Percentiles rank a stretch among this genome's conserved stretches.
These are phyloP conservation scores for Blastocystis sp. DNA, from an alignment of 352 stramenopile species.

Conservation along the genomic window DNA sequence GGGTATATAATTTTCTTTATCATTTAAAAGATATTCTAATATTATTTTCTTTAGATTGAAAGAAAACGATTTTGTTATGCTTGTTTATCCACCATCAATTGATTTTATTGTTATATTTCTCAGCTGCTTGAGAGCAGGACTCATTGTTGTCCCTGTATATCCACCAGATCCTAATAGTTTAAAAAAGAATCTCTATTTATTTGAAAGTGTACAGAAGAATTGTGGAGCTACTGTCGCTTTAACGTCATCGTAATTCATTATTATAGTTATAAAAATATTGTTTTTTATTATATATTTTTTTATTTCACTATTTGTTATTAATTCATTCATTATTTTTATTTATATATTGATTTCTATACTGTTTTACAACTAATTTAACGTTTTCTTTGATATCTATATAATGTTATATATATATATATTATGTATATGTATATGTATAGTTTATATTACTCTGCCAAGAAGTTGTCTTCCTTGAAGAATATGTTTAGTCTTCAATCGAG, in stretches of 20 bases:
- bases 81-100: conserved; percentile 85
- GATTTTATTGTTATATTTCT: conserved; percentile 92
- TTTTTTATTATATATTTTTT: too few species aligned
- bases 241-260: conserved; percentile 49
- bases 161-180: conserved; percentile 71
- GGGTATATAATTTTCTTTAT: neutral
- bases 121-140: conserved; percentile 68
- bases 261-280: too few species aligned
- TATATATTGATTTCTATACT: too few species aligned
- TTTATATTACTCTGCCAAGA: conserved; percentile 52
- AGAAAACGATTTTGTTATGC: conserved; percentile 59
- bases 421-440: conserved; percentile 21
- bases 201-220: conserved; percentile 69
- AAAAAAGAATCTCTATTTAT: conserved; percentile 80
- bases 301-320: too few species aligned
- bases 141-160: conserved; percentile 78
- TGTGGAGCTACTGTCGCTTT: conserved; percentile 70
- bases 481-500: conserved; percentile 20
- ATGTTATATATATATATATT: neutral
- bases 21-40: too few species aligned
- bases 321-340: too few species aligned
- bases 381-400: conserved; percentile 3
- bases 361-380: too few species aligned
- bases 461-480: conserved; percentile 61
- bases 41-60: neutral